These are phyloP conservation scores for Colletotrichum echinochloae DNA, from an alignment of 2,329 filamentous ascomycete species.

Conservation along the genomic window DNA sequence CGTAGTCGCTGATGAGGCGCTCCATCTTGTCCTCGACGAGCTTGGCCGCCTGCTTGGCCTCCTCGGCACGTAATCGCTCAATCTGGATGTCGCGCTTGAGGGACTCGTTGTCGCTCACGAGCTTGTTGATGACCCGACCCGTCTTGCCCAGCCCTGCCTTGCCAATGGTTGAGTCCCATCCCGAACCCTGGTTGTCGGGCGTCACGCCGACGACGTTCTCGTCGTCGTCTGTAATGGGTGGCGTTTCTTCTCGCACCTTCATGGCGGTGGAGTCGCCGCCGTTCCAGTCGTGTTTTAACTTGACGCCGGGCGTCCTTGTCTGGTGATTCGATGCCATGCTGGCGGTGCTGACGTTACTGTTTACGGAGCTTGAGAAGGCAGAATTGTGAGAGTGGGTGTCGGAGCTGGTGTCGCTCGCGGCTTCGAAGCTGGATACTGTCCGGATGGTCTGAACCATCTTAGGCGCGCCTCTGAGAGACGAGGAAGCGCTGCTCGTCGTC, in stretches of 20 bases:
- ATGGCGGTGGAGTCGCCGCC: slow-evolving; percentile 23
- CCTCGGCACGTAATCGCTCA: slow-evolving; percentile 74
- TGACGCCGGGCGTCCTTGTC: slow-evolving; percentile 49
- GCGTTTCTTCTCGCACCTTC: slow-evolving; percentile 32
- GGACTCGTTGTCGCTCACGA: slow-evolving; percentile 84
- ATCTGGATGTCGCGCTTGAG: slow-evolving; percentile 79
- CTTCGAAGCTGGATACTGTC: slow-evolving; percentile 67
- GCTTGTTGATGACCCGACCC: slow-evolving; percentile 81
- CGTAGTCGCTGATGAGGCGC: slow-evolving; percentile 74
- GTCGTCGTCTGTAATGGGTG: slow-evolving; percentile 30
- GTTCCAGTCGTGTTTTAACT: slow-evolving; percentile 50
- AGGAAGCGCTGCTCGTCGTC: slow-evolving; percentile 43
- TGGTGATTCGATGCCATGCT: slow-evolving; percentile 55
- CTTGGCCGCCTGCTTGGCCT: slow-evolving; percentile 75
- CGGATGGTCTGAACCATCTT: slow-evolving; percentile 64
- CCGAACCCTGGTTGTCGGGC: slow-evolving; percentile 50
- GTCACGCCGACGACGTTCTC: slow-evolving; percentile 44
- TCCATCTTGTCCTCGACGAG: slow-evolving; percentile 80
- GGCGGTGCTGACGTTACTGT: slow-evolving; percentile 64
- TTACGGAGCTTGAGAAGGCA: slow-evolving; percentile 66
- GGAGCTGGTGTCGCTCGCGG: slow-evolving; percentile 58
- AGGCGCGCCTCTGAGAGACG: slow-evolving; percentile 44
- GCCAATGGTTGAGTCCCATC: slow-evolving; percentile 76
- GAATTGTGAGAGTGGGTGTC: slow-evolving; percentile 58
- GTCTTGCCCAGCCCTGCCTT: slow-evolving; percentile 80